phyloP scores from a whole-genome alignment of 169 alveolate genomes.

The Sarcocystis neurona region DNA sequence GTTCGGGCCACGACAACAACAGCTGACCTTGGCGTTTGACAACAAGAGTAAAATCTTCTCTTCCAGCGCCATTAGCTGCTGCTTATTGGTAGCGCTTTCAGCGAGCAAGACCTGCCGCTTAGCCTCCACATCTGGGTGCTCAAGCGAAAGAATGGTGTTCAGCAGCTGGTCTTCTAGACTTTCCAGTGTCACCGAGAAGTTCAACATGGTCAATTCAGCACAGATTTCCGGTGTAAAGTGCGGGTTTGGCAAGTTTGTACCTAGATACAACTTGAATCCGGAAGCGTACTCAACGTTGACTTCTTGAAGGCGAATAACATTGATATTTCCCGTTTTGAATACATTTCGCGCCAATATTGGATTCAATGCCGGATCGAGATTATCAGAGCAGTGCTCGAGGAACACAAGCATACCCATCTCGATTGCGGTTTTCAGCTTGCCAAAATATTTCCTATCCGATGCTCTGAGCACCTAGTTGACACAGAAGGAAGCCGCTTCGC shows the following conservation, averaged over 20 bases:
- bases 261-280: slow-evolving; percentile 91
- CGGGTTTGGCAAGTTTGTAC: slow-evolving; percentile 94
- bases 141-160: slow-evolving; percentile 85
- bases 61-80: slow-evolving; percentile 85
- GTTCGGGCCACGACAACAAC: too few species aligned
- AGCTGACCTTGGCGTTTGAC: slow-evolving; percentile 80
- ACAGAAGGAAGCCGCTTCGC: too few species aligned
- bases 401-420: slow-evolving; percentile 90
- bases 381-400: slow-evolving; percentile 93
- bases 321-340: slow-evolving; percentile 83
- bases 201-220: slow-evolving; percentile 92
- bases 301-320: slow-evolving; percentile 87
- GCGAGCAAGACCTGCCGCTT: slow-evolving; percentile 83
- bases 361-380: slow-evolving; percentile 93
- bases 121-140: slow-evolving; percentile 88
- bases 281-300: slow-evolving; percentile 87
- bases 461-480: slow-evolving; percentile 81
- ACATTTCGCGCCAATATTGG: slow-evolving; percentile 85
- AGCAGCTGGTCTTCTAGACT: slow-evolving; percentile 93
- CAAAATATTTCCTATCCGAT: slow-evolving; percentile 78
- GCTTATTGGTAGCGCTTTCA: slow-evolving; percentile 83
- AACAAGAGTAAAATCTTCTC: slow-evolving; percentile 85
- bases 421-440: slow-evolving; percentile 87
- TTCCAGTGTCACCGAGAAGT: slow-evolving; percentile 94
- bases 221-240: slow-evolving; percentile 96